Evolutionary conservation across 2,329 filamentous ascomycete genomes (phyloP).

Genomic region (Clarireedia monteithiana): DNA sequence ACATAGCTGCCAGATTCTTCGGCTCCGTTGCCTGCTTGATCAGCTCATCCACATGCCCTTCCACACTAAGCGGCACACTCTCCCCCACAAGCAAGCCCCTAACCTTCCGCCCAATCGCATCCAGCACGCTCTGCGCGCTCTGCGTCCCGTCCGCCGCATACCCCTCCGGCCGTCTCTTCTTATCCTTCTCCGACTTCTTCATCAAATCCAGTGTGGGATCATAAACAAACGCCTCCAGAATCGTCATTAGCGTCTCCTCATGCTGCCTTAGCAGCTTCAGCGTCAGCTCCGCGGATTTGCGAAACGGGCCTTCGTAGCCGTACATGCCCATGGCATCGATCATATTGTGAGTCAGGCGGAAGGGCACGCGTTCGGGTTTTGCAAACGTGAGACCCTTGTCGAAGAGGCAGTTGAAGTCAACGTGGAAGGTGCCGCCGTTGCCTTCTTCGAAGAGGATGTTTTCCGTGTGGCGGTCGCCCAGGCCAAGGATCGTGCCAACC

Average conservation of each 20-base stretch:
- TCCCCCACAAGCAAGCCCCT: slow-evolving; percentile 77
- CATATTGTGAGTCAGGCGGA: slow-evolving; percentile 98
- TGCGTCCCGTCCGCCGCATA: slow-evolving; percentile 45
- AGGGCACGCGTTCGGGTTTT: slow-evolving; percentile 90
- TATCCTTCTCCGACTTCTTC: slow-evolving; percentile 52
- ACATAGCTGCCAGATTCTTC: slow-evolving; percentile 81
- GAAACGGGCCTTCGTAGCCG: slow-evolving; percentile 87
- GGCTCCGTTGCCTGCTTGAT: slow-evolving; percentile 80
- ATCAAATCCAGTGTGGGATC: slow-evolving; percentile 94
- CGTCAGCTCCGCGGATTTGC: slow-evolving; percentile 83
- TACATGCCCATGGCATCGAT: slow-evolving; percentile 93
- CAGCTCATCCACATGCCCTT: slow-evolving; percentile 94
- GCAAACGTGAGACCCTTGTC: slow-evolving; percentile 95
- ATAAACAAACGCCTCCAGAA: slow-evolving; percentile 93
- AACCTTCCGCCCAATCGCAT: slow-evolving; percentile 82
- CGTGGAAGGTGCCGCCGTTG: slow-evolving; percentile 90
- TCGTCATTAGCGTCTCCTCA: slow-evolving; percentile 94
- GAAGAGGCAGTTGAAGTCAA: slow-evolving; percentile 99
- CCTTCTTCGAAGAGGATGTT: slow-evolving; percentile 94
- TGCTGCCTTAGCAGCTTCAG: slow-evolving; percentile 78
- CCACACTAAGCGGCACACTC: slow-evolving; percentile 86
- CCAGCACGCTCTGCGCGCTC: slow-evolving; percentile 72
- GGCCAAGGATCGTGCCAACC: slow-evolving; percentile 86
- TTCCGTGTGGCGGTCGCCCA: slow-evolving; percentile 94
- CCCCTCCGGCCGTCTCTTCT: slow-evolving; percentile 10